These are phyloP conservation scores for Claviceps digitariae DNA, from an alignment of 2,329 filamentous ascomycete genomes.

Conservation along the genomic window DNA sequence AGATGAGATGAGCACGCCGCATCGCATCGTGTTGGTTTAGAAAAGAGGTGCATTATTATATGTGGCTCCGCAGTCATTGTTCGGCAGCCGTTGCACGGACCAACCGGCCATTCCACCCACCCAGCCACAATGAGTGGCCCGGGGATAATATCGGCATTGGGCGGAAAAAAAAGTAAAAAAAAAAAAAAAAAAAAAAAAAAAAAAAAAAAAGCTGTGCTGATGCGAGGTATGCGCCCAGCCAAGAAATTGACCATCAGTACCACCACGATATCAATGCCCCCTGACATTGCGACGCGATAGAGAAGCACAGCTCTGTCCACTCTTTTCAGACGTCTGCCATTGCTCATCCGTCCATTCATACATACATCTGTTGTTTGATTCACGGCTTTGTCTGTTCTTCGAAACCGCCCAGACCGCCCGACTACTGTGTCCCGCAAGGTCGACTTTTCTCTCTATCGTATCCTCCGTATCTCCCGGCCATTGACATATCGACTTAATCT, in stretches of 20 bases:
- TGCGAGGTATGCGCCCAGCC: not conserved
- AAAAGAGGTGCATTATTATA: no score
- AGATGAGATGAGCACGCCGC: no score
- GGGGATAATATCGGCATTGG: slow-evolving; percentile 4
- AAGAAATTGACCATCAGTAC: not conserved
- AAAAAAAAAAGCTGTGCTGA: not conserved
- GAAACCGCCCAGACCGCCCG: not conserved
- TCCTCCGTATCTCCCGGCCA: not conserved
- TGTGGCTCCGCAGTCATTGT: no score
- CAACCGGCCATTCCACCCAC: not conserved
- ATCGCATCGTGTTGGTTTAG: no score
- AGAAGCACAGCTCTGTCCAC: slow-evolving; percentile 1
- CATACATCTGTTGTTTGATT: not conserved
- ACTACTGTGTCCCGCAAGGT: no score
- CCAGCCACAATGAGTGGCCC: not conserved
- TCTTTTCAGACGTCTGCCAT: not conserved
- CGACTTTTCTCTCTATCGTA: not conserved
- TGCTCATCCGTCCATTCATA: not conserved
- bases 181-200: not conserved
- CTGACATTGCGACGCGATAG: not conserved
- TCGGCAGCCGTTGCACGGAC: not conserved
- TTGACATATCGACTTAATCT: not conserved
- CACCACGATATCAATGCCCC: not conserved
- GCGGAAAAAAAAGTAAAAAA: not conserved
- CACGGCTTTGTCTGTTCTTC: not conserved